These are phyloP conservation scores for Trichoderma endophyticum DNA, from an alignment of 2,329 filamentous ascomycete genomes.

Conservation along the genomic window DNA sequence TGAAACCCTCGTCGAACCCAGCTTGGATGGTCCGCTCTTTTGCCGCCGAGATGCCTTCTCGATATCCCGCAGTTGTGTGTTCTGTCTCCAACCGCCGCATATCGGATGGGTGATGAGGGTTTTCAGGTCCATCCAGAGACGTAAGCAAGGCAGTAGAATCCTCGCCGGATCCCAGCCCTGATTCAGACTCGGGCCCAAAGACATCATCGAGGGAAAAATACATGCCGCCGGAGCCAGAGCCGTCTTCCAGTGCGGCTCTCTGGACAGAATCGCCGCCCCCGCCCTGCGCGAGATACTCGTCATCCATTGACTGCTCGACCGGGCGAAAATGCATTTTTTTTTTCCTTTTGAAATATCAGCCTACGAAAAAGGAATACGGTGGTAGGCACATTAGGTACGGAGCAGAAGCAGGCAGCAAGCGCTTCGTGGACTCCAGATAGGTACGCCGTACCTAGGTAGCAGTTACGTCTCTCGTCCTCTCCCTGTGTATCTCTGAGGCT, in stretches of 20 bases:
- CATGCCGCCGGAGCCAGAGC: constrained; percentile 16
- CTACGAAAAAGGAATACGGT: background rate
- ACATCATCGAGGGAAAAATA: constrained; percentile 37
- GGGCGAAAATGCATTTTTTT: constrained; percentile 35
- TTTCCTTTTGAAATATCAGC: background rate
- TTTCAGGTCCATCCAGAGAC: background rate
- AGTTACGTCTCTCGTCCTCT: background rate
- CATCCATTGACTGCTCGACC: constrained; percentile 29
- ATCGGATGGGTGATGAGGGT: constrained; percentile 53
- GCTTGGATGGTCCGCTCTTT: constrained; percentile 76
- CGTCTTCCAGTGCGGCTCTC: background rate
- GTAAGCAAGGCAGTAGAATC: background rate
- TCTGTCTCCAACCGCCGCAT: constrained; percentile 70
- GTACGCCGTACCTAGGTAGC: background rate
- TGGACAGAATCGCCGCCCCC: constrained; percentile 15
- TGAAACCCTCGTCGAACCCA: constrained; percentile 90
- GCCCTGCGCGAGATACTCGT: constrained; percentile 26
- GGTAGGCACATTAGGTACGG: background rate
- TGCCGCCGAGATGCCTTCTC: constrained; percentile 75
- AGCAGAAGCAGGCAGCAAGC: background rate
- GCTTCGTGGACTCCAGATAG: background rate
- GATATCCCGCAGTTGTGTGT: constrained; percentile 83
- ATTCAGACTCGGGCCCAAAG: constrained; percentile 32
- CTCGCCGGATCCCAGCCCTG: constrained; percentile 3
- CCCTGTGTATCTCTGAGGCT: background rate